Base-by-base conservation (phyloP, 768 basidiomycete species). In the Cyclocybe cylindracea region DNA sequence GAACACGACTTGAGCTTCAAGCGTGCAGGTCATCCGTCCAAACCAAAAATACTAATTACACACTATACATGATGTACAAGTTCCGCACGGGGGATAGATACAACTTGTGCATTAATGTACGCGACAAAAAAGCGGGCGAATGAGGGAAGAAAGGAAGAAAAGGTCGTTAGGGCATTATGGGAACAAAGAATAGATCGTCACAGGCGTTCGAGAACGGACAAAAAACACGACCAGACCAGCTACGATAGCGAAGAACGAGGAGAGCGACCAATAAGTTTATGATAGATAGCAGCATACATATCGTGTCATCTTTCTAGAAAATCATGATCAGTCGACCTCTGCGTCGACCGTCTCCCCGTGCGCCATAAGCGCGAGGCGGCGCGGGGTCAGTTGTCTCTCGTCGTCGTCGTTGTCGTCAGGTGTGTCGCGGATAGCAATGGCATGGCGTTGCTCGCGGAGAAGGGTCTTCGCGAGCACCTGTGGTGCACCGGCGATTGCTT, bases 401-500 rank as follows among this genome's bases (percentile, higher is more conserved):
- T 10, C 48, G 10, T 56, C 46, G n/a, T 49, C 16, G 33, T 33
- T 10, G 37, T 33, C n/a, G 44, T 39, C 13, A 14, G 37, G 41
- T 7, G 37, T 42, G 32, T 51, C 14, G 10, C 40, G 46, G 4
- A 47, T 44, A 6, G 10, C 41, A 48, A 61, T 56, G 6, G 50
- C 31, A 18, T 51, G 45, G 31, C 54, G 60, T 44, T 64, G 62
- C 44, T 75, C 67, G 10, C 43, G 58, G 10, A 64, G 42, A 10
- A 71, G 55, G 2, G 63, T 64, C 42, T 67, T 59, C 6, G 68
- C 70, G 43, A 73, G 68, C 1, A 56, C 56, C 31, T 66, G 64
- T 2, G 84, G 83, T 0, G 81, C 77, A 7, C 58, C 62, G 14
- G 73, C 71, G 46, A 89, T 78, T 0, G 82, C 83, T 64, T 89